phyloP scores from a whole-genome alignment of 441 rosid genomes.

The Pelargonium citronellum region DNA sequence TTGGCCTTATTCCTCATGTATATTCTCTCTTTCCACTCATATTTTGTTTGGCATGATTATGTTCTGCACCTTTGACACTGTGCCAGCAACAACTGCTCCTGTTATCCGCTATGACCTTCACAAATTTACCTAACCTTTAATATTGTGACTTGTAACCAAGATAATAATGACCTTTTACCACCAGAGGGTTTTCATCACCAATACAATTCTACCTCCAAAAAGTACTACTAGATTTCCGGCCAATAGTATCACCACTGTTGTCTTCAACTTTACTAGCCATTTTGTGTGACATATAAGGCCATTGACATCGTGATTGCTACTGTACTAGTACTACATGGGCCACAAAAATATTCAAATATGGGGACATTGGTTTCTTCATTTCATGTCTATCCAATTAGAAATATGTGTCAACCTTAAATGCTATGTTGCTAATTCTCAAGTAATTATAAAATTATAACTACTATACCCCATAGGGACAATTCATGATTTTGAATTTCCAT shows the following conservation, averaged over 20 bases:
- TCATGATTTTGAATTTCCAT: too few relatives aligned
- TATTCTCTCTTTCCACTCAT: not conserved
- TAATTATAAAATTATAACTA: not conserved
- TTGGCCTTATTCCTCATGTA: not conserved
- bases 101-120: not conserved
- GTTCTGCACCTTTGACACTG: not conserved
- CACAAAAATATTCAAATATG: not conserved
- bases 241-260: not conserved
- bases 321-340: not conserved
- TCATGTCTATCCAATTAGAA: not conserved
- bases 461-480: not conserved
- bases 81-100: not conserved
- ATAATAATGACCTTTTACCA: not conserved
- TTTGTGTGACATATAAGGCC: not conserved
- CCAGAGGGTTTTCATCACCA: not conserved
- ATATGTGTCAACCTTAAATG: not conserved
- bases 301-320: not conserved
- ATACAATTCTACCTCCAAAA: not conserved
- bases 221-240: not conserved
- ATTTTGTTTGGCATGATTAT: not conserved
- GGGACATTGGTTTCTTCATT: not conserved
- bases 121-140: not conserved
- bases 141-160: not conserved
- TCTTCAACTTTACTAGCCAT: not conserved
- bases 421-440: not conserved